Evolutionary conservation across 306 rosid genomes (phyloP), one percentile per base, ranked within the genome.

Genomic region (Arachis hypogaea): DNA sequence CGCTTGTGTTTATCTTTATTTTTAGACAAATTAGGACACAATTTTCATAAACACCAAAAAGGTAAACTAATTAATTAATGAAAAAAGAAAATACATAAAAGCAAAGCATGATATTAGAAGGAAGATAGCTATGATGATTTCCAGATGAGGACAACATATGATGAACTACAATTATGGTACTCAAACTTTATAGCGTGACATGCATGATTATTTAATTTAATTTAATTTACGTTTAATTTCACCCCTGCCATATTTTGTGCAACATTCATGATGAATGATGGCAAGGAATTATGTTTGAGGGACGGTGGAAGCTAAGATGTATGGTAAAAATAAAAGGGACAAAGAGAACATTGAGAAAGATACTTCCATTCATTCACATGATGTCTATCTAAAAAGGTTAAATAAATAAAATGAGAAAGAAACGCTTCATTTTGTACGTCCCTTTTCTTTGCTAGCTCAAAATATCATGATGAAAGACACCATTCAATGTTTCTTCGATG

Each of bases 391-490:
- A 28, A 43, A 14, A 22, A 10, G 50, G 28, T 33, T 11, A 7
- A 46, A 11, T 10, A 5, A 28, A 42, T 44, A 11, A 43, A 43
- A 33, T 2, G 38, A 33, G 38, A 33, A 33, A 33, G 38, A 33
- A 33, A 33, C 38, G 38, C 68, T 44, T 51, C 22, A 60, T 41
- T 43, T n/a, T 76, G 38, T 12, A 58, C 56, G 70, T 77, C 41
- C 69, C 68, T 77, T 68, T 69, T 30, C 70, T 41, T 59, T 33
- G 38, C 4, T 33, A 33, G 76, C 49, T 41, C 65, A 51, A 77
- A 50, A 60, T 40, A 69, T 63, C 43, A 77, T 69, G 66, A 69
- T 63, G 75, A 69, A 47, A 50, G 36, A 51, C 42, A 8, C n/a
- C 6, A 49, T 16, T 30, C 30, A 43, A 59, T 72, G 58, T 60